Evolutionary conservation across 2,329 filamentous ascomycete genomes (phyloP), one percentile per base, ranked within the genome.

Genomic region (Aspergillus unguis): DNA sequence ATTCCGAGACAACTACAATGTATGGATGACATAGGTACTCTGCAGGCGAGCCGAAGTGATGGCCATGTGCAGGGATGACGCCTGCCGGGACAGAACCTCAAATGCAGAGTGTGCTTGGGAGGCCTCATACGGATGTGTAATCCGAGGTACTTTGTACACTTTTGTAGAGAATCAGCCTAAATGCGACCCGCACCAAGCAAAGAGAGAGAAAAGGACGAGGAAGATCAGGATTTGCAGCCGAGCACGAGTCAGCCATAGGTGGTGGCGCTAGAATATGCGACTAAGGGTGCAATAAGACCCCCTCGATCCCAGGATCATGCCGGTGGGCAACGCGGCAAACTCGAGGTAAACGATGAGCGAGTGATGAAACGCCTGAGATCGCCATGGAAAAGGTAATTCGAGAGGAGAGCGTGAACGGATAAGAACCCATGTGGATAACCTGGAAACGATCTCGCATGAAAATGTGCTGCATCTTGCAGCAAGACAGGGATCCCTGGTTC

Each of bases 381-480:
- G 25, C 33, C 41, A 23, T 8, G 32, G 17, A 52, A 26, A 43
- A n/a, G 10, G 38, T 10, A 11, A 5, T 25, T 25, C 8, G 28
- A 23, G 6, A 36, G 32, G 27, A 28, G 28, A 44, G 40, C 11
- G 7, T 32, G 32, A 31, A 32, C 27, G 26, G 27, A 40, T 44
- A 40, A 40, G 25, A 27, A 28, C 35, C 35, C 17, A 42, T 40
- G 29, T 41, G 42, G 23, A 5, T 17, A 7, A 42, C 29, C 17
- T 31, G 31, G 42, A 38, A 17, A 32, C 29, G 11, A n/a, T 36
- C 36, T 38, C 9, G 36, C 5, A 38, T 38, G 17, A 17, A 17
- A 17, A 17, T 17, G 17, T 17, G 17, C 17, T 17, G 17, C 25
- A 50, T 54, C 47, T 54, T 48, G 52, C 52, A 54, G 17, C 17